A percentile compares a stretch with the other conserved stretches of the same genome.
phyloP scores from a whole-genome alignment of 2,329 filamentous ascomycete genomes.

The Metarhizium rileyi region DNA sequence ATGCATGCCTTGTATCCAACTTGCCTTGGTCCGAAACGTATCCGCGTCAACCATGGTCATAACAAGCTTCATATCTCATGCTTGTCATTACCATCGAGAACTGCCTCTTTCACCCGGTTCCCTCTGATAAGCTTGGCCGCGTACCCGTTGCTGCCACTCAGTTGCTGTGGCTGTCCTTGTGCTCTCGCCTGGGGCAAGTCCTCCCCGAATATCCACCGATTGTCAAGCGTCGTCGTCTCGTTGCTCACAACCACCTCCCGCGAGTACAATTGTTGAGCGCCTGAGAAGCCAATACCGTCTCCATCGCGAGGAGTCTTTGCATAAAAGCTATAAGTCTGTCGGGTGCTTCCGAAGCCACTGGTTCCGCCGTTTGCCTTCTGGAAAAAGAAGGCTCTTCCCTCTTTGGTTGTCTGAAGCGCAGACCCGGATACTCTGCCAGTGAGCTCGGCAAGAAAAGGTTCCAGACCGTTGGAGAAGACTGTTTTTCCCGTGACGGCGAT shows the following conservation, averaged over 20 bases:
- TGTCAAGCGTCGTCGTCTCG: conserved; percentile 39
- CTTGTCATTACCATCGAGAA: neutral
- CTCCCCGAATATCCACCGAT: conserved; percentile 19
- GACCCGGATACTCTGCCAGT: conserved; percentile 13
- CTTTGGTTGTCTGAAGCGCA: conserved; percentile 40
- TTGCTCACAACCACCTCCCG: conserved; percentile 47
- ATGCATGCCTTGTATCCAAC: too few species aligned
- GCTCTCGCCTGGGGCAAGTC: neutral
- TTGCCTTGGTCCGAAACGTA: too few species aligned
- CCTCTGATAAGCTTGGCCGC: neutral
- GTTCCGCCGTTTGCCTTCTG: conserved; percentile 32
- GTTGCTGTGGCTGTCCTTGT: neutral
- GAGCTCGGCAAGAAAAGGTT: conserved; percentile 37
- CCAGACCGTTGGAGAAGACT: conserved; percentile 49
- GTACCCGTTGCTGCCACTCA: neutral
- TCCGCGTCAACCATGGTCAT: too few species aligned
- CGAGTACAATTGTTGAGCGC: conserved; percentile 38
- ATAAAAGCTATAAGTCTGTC: conserved; percentile 47
- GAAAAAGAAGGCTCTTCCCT: conserved; percentile 48
- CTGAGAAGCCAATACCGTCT: neutral
- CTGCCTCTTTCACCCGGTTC: neutral
- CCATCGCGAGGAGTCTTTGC: conserved; percentile 17
- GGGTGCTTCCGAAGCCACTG: conserved; percentile 44
- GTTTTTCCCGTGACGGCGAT: conserved; percentile 27
- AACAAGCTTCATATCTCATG: too few species aligned